Conservation (phyloP, 768 basidiomycete species). For the Lyophyllum atratum region DNA sequence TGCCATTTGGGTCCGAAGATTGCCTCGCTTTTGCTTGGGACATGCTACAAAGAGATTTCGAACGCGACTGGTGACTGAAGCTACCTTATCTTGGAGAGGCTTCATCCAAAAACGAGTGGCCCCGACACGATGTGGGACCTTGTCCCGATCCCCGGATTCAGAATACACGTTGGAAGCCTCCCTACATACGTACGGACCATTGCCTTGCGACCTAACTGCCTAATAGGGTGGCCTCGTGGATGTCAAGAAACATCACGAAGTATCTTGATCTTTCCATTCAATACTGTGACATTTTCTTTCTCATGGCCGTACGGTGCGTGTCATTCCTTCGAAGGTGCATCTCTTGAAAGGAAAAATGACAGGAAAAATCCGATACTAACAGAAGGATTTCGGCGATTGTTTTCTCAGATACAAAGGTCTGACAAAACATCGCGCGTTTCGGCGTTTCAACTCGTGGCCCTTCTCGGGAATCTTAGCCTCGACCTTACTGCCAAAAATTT, state of each 20-base stretch:
- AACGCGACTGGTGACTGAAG: constrained; percentile 12
- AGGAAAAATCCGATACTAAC: constrained; percentile 9
- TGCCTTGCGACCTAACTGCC: constrained; percentile 55
- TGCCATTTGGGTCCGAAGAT: constrained; percentile 9
- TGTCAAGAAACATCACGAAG: constrained; percentile 27
- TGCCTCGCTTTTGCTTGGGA: background rate
- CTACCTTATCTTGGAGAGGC: constrained; percentile 57
- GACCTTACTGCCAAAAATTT: constrained; percentile 59
- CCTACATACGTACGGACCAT: constrained; percentile 47
- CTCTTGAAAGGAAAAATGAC: constrained; percentile 15
- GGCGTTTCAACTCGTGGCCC: constrained; percentile 57
- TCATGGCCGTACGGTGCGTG: constrained; percentile 12
- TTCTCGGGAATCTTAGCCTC: constrained; percentile 67
- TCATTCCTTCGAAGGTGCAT: background rate
- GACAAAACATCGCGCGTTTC: constrained; percentile 49
- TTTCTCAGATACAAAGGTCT: constrained; percentile 27
- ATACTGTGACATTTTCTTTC: constrained; percentile 14
- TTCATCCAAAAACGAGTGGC: constrained; percentile 59
- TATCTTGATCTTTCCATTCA: constrained; percentile 24
- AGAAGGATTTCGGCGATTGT: constrained; percentile 18
- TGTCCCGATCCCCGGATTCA: constrained; percentile 66
- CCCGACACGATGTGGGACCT: constrained; percentile 67
- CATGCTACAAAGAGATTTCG: constrained; percentile 2
- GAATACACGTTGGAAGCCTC: constrained; percentile 60
- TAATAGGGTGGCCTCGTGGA: constrained; percentile 33